Evolutionary conservation across 768 basidiomycete genomes (phyloP).

Genomic region (Phanerochaete carnosa): DNA sequence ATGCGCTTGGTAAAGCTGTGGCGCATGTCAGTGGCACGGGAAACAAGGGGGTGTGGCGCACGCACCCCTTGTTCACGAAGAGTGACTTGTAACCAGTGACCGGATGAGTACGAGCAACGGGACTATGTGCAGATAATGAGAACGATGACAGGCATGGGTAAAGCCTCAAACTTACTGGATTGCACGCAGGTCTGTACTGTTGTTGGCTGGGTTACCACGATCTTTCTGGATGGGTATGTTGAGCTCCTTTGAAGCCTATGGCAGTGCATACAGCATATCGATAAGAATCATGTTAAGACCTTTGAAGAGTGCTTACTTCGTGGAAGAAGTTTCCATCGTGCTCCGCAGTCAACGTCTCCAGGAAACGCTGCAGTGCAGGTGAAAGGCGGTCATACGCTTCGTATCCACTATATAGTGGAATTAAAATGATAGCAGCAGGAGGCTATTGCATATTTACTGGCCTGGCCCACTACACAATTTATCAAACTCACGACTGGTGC

Average conservation of each 20-base stretch:
- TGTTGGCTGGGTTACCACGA: constrained; percentile 54
- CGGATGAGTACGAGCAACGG: constrained; percentile 54
- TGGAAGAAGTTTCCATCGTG: constrained; percentile 46
- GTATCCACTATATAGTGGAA: constrained; percentile 35
- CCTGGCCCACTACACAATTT: constrained; percentile 15
- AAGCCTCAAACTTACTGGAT: constrained; percentile 31
- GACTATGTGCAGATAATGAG: constrained; percentile 14
- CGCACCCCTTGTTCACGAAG: constrained; percentile 45
- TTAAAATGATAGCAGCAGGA: neutral
- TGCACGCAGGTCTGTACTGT: constrained; percentile 43
- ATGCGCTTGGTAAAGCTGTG: constrained; percentile 53
- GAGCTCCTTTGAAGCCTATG: constrained; percentile 29
- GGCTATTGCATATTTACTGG: neutral
- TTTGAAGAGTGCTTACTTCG: constrained; percentile 14
- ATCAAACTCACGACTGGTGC: constrained; percentile 11
- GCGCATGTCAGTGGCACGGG: constrained; percentile 10
- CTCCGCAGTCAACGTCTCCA: constrained; percentile 56
- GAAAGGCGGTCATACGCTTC: constrained; percentile 66
- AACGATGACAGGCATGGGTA: neutral
- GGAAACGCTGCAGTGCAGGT: constrained; percentile 46
- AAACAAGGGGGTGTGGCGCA: neutral
- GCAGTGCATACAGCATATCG: neutral
- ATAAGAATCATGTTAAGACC: neutral
- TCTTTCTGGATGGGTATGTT: constrained; percentile 30
- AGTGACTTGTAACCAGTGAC: constrained; percentile 58